These are phyloP conservation scores for Parascedosporium putredinis DNA, from an alignment of 2,329 filamentous ascomycete genomes.

Conservation along the genomic window DNA sequence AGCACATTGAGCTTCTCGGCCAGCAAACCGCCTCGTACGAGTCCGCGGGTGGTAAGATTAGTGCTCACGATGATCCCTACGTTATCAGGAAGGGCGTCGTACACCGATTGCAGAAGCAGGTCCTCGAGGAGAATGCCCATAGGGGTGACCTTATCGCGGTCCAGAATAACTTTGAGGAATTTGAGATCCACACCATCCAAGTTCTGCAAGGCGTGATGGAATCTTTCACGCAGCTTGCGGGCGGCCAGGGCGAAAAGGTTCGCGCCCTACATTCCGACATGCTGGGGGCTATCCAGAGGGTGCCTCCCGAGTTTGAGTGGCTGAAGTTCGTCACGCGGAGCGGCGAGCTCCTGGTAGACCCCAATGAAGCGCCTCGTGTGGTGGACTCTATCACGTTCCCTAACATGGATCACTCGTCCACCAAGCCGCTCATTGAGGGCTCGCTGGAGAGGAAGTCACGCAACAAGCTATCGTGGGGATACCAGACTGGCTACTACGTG, in stretches of 20 bases:
- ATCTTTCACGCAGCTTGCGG: slow-evolving; percentile 71
- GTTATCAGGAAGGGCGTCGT: slow-evolving; percentile 71
- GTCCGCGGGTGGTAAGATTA: slow-evolving; percentile 60
- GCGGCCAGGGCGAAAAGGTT: slow-evolving; percentile 71
- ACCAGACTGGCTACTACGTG: slow-evolving; percentile 77
- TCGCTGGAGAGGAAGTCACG: slow-evolving; percentile 83
- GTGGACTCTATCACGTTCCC: slow-evolving; percentile 71
- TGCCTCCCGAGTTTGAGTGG: slow-evolving; percentile 87
- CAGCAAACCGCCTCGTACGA: slow-evolving; percentile 76
- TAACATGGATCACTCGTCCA: slow-evolving; percentile 75
- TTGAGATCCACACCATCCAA: slow-evolving; percentile 76
- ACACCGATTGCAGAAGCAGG: slow-evolving; percentile 79
- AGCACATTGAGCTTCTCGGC: slow-evolving; percentile 88
- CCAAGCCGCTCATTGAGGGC: slow-evolving; percentile 77
- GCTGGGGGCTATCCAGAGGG: slow-evolving; percentile 61
- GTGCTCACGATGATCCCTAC: slow-evolving; percentile 74
- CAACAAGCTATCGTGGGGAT: slow-evolving; percentile 69
- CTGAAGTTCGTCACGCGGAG: slow-evolving; percentile 68
- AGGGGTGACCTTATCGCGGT: slow-evolving; percentile 81
- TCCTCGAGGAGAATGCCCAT: slow-evolving; percentile 93
- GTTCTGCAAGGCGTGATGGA: slow-evolving; percentile 74
- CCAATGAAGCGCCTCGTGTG: slow-evolving; percentile 60
- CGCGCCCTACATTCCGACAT: slow-evolving; percentile 78
- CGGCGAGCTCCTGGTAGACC: slow-evolving; percentile 63
- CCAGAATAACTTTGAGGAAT: slow-evolving; percentile 81